A percentile compares a stretch with the other conserved stretches of the same genome.
Conservation (phyloP, 257 asterid species). For the Nicotiana attenuata region DNA sequence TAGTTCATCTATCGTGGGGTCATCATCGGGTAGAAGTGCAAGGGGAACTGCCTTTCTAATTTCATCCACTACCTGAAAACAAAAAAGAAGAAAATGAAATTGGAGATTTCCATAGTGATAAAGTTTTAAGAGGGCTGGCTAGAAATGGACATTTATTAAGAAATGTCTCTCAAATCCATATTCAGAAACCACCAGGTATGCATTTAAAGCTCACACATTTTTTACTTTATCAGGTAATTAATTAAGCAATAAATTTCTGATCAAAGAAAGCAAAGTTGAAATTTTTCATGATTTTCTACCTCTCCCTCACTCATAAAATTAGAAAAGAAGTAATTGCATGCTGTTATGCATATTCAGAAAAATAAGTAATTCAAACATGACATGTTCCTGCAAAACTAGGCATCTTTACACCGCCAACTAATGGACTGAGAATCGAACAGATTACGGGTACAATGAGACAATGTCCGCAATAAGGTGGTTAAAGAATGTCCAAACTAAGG, state of each 20-base stretch:
- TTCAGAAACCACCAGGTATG: background rate
- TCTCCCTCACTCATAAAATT: background rate
- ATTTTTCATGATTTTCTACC: background rate
- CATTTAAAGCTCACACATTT: background rate
- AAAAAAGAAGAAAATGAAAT: background rate
- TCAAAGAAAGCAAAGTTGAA: background rate
- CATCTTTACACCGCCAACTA: background rate
- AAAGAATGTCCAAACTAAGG: background rate
- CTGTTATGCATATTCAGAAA: background rate
- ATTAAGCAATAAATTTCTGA: background rate
- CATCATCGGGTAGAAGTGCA: conserved; percentile 60
- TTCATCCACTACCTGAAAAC: conserved; percentile 70
- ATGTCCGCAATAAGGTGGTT: background rate
- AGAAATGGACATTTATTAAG: background rate
- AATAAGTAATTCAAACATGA: background rate
- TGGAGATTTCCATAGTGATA: background rate
- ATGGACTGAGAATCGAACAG: background rate
- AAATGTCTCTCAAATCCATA: background rate
- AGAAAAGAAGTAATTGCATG: background rate
- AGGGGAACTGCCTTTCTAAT: conserved; percentile 80
- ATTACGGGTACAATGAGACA: background rate
- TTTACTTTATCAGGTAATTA: background rate
- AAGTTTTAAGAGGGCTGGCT: background rate
- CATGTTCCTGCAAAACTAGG: background rate
- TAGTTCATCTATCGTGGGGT: conserved; percentile 58